Conservation (phyloP, 1,284 basidiomycete genomes). For the Ganoderma leucocontextum region DNA sequence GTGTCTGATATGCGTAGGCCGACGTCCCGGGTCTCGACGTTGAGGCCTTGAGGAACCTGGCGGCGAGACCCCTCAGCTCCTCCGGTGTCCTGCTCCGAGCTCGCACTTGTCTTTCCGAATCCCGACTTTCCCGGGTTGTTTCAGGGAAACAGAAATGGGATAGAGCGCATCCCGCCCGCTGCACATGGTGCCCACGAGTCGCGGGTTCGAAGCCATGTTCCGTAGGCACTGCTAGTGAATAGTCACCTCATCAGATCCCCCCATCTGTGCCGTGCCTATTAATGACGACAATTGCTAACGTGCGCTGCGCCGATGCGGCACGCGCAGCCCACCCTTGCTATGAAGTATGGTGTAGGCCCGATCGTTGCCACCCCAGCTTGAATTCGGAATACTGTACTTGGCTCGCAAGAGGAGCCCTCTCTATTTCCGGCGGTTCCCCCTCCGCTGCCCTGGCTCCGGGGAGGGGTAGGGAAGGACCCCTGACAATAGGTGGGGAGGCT, state of each 20-base stretch:
- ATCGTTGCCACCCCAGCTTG: neutral
- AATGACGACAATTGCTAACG: neutral
- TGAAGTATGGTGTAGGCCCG: neutral
- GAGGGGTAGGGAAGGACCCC: too few species aligned
- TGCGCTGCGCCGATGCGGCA: neutral
- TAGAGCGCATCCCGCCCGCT: neutral
- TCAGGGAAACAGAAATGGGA: neutral
- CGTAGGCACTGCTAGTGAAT: neutral
- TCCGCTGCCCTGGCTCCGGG: neutral
- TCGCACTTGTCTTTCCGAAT: neutral
- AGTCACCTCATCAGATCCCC: neutral
- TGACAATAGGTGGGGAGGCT: too few species aligned
- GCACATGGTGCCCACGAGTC: neutral
- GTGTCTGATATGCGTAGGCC: neutral
- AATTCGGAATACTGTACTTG: neutral
- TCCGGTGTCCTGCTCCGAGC: neutral
- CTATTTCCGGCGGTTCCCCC: neutral
- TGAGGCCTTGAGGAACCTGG: neutral
- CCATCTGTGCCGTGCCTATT: neutral
- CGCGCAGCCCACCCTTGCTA: too few species aligned
- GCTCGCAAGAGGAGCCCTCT: neutral
- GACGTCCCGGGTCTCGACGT: neutral
- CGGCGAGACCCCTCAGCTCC: conserved; percentile 1
- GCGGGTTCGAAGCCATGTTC: neutral
- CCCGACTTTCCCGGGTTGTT: neutral